A percentile compares a stretch with the other conserved stretches of the same genome.
Conservation (phyloP, 2,329 filamentous ascomycete genomes). For the Diaporthe longicolla region DNA sequence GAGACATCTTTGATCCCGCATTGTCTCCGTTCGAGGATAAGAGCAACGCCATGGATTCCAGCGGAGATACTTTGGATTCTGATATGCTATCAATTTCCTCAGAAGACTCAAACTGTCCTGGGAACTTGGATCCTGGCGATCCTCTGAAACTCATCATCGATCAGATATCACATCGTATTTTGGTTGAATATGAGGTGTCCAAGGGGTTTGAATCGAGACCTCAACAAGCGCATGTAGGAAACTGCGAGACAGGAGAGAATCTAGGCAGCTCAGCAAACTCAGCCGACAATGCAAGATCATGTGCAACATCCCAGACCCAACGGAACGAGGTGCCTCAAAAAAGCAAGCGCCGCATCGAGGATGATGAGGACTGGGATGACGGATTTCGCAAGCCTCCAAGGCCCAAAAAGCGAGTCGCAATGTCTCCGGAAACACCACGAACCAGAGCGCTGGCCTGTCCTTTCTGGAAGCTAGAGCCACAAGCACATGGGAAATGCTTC, state of each 20-base stretch:
- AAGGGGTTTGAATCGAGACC: background rate
- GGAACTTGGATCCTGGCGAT: background rate
- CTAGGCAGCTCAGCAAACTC: background rate
- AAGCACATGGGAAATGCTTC: background rate
- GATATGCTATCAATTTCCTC: conserved; percentile 7
- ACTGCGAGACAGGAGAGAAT: background rate
- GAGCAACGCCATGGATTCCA: background rate
- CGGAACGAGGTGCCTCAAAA: no score
- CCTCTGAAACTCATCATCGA: background rate
- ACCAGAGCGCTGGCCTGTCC: background rate
- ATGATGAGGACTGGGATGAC: background rate
- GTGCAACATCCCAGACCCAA: background rate
- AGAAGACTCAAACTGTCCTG: background rate
- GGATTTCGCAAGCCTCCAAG: background rate
- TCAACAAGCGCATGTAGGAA: background rate
- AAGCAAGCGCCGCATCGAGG: background rate
- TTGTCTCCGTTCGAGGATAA: background rate
- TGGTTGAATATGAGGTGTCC: background rate
- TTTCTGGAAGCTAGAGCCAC: background rate
- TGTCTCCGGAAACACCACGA: background rate
- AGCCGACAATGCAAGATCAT: background rate
- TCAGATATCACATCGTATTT: background rate
- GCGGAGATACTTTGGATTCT: background rate
- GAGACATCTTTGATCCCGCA: background rate
- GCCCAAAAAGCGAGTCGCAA: background rate